Evolutionary conservation across 2,329 filamentous ascomycete species (phyloP).

Genomic region (Zymoseptoria ardabiliae): DNA sequence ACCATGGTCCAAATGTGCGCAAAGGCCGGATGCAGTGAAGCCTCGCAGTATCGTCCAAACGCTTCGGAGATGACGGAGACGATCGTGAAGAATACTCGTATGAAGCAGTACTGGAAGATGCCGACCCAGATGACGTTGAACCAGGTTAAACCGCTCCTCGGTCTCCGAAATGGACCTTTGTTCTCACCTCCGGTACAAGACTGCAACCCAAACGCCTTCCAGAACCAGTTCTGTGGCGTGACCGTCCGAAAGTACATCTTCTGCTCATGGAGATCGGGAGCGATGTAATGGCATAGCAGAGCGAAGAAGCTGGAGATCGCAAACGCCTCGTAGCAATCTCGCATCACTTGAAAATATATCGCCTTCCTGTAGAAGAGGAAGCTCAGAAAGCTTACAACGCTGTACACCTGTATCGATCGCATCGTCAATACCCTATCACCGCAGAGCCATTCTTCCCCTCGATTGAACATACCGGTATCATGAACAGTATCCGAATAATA

Average conservation of each 20-base stretch:
- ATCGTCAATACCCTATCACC: too few relatives aligned
- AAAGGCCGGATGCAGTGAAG: constrained; percentile 68
- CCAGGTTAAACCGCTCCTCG: constrained; percentile 76
- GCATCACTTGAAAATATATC: constrained; percentile 72
- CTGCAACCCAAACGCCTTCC: constrained; percentile 63
- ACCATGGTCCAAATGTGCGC: constrained; percentile 76
- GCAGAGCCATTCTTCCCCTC: too few relatives aligned
- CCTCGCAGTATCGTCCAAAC: constrained; percentile 66
- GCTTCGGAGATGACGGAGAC: constrained; percentile 67
- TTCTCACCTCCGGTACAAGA: constrained; percentile 62
- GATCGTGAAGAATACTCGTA: constrained; percentile 71
- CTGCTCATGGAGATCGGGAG: constrained; percentile 68
- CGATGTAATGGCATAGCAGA: constrained; percentile 72
- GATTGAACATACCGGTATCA: constrained; percentile 55
- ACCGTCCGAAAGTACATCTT: constrained; percentile 73
- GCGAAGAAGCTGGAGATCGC: constrained; percentile 83
- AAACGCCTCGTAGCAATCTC: constrained; percentile 84
- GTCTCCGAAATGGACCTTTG: constrained; percentile 62
- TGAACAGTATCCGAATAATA: constrained; percentile 82
- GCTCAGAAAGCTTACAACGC: constrained; percentile 64
- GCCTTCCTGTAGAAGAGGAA: constrained; percentile 68
- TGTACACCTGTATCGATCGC: constrained; percentile 49
- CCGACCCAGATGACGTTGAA: constrained; percentile 81
- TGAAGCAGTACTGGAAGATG: constrained; percentile 79
- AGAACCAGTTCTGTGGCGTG: constrained; percentile 64